Base-by-base conservation (phyloP, 495 filamentous ascomycete species). In the Achaetomiella virescens region DNA sequence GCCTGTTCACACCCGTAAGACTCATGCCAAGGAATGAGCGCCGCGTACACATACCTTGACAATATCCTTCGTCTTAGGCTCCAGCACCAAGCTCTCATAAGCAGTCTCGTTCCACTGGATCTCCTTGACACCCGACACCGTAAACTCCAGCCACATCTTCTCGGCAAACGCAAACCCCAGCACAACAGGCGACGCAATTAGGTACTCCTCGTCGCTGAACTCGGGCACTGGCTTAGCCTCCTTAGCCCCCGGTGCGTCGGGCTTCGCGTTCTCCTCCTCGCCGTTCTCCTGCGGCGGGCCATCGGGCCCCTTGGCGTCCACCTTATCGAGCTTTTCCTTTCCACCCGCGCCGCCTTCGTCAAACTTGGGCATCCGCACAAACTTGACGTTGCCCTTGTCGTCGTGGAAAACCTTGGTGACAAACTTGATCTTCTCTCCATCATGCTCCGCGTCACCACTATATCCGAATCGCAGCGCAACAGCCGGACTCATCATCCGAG, bases 121-220 rank as follows among this genome's bases (percentile, higher is more conserved):
- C 40, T 64, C 61, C 48, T 83, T 84, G 64, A 97, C 81, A 12
- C 87, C 85, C 0, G 86, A 89, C 44, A 97, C 84, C 20, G 84
- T 85, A 62, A 96, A 95, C 70, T 96, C 89, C 0, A 96, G 80
- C 91, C 91, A 97, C 2, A 90, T 73, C 74, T 95, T 96, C 68
- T 95, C 89, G 21, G 78, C 82, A 67, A 96, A 96, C 10, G 89
- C 83, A 62, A 95, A 96, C n/a, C 91, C 91, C n/a, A 93, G 78
- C 0, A 93, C 87, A 5, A 95, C 87, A 0, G 91, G 90, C n/a
- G 85, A 90, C n/a, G 89, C 84, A 37, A 93, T 87, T 14, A 95
- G 78, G 22, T 93, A 84, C 64, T 97, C 89, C 59, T 92, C 89
- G 48, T 93, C 90, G 1, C 78, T 88, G 68, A 95, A 93, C 24